phyloP scores from a whole-genome alignment of 805 yeast species.

The Saturnispora serradocipensis region DNA sequence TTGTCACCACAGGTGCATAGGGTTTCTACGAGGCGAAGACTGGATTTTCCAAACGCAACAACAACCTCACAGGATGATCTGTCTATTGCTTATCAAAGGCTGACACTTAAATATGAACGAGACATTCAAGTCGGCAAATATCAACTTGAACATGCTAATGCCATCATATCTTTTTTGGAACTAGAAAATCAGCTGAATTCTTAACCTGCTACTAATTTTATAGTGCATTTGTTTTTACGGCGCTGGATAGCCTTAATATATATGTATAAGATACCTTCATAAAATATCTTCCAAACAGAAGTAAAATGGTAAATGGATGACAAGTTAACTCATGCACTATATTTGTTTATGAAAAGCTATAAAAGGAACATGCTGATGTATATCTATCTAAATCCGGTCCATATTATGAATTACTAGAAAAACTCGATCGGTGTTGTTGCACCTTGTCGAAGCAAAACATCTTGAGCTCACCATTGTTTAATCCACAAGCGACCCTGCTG shows the following conservation, averaged over 20 bases:
- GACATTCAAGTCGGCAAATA: not conserved
- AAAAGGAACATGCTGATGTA: not conserved
- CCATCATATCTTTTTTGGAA: not conserved
- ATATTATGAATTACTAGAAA: not conserved
- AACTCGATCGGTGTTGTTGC: not conserved
- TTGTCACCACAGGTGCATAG: constrained; percentile 1
- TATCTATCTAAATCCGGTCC: not conserved
- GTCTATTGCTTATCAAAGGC: not conserved
- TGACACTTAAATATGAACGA: not conserved
- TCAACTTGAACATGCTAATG: not conserved
- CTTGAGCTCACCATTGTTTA: constrained; percentile 80
- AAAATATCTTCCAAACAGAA: no score
- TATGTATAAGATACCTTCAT: no score
- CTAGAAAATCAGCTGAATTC: not conserved
- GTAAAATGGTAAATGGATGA: no score
- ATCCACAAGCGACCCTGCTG: constrained; percentile 81
- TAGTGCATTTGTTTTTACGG: no score
- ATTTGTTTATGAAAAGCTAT: not conserved
- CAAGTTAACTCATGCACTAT: no score
- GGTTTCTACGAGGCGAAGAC: not conserved
- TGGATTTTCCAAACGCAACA: not conserved
- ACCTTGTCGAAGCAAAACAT: constrained; percentile 62
- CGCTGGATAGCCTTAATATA: no score
- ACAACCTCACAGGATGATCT: not conserved
- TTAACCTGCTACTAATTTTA: no score